Base-by-base conservation (phyloP, 1,284 basidiomycete species). In the Pseudomicrostroma phylloplanum region DNA sequence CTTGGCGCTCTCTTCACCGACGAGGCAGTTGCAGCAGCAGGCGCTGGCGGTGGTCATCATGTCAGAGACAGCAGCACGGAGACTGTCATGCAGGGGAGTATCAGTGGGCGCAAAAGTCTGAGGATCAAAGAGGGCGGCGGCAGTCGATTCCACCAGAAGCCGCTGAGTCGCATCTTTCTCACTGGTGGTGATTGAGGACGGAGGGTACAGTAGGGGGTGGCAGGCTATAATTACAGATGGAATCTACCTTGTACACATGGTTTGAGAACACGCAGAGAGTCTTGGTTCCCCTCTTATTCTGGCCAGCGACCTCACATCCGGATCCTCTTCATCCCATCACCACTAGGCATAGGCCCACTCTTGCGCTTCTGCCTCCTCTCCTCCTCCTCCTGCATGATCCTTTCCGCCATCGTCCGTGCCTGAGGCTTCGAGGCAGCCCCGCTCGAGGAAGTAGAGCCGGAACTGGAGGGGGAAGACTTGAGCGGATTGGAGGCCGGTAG, bases 311-410 rank as follows among this genome's bases (percentile, higher is more conserved):
- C 12, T 48, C 43, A 54, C 51, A 54, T 54, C 25, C 51, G 15
- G 6, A 54, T 54, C 51, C 51, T 17, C 51, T 54, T 54, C 17
- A 54, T 25, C 17, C 51, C 51, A 23, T 26, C 21, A 25, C 15
- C 51, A 25, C 51, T 54, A 54, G 51, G 51, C 51, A 54, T 25
- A 23, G 51, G 51, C 15, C 51, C 51, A 42, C 51, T 41, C 56
- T 67, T 64, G 9, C 59, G 41, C 42, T 55, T 49, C 36, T 58
- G n/a, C 36, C 26, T 21, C n/a, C 40, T 48, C 48, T 46, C 66
- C 36, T 73, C 56, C 46, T 77, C 75, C 51, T 77, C 75, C 41
- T 67, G 61, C 61, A 74, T 77, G 62, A 77, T 77, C 54, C 69
- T 67, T 56, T 77, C 75, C 1, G 75, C 75, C 58, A 71, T 71